Evolutionary conservation across 2,329 filamentous ascomycete genomes (phyloP).

Genomic region (Monosporascus sp.): DNA sequence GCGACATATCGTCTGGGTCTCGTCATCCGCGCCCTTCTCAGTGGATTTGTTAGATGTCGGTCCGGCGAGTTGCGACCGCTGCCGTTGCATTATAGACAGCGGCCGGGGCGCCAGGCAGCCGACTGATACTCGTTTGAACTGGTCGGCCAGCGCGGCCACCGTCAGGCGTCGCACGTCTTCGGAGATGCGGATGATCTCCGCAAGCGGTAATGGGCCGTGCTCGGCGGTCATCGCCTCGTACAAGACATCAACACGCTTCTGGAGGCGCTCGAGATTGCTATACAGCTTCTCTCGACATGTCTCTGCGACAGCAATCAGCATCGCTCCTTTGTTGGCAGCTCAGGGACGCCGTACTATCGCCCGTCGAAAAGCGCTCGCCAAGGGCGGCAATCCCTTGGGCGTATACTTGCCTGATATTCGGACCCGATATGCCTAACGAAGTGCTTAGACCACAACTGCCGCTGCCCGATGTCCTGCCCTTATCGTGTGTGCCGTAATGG

Average conservation of each 20-base stretch:
- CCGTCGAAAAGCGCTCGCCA: conserved; percentile 29
- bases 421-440: conserved; percentile 28
- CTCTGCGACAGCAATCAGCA: conserved; percentile 12
- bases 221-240: conserved; percentile 14
- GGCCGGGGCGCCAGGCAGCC: conserved; percentile 20
- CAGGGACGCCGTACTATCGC: conserved; percentile 28
- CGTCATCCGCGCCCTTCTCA: conserved; percentile 12
- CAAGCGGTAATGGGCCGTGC: conserved; percentile 25
- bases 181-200: conserved; percentile 28
- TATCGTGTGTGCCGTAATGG: conserved; percentile 24
- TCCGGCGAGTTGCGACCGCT: conserved; percentile 9
- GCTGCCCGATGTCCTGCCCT: conserved; percentile 1
- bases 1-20: conserved; percentile 18
- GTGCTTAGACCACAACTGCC: conserved; percentile 29
- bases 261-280: conserved; percentile 22
- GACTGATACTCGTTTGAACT: conserved; percentile 30
- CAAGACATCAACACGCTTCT: conserved; percentile 23
- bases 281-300: conserved; percentile 25
- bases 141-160: conserved; percentile 29
- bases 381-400: conserved; percentile 28
- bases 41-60: conserved; percentile 12
- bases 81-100: background rate
- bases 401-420: conserved; percentile 28
- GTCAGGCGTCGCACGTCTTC: conserved; percentile 28
- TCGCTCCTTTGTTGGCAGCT: background rate